A percentile compares a stretch with the other conserved stretches of the same genome.
Conservation (phyloP, 805 yeast genomes). For the Wickerhamomyces mucosus region DNA sequence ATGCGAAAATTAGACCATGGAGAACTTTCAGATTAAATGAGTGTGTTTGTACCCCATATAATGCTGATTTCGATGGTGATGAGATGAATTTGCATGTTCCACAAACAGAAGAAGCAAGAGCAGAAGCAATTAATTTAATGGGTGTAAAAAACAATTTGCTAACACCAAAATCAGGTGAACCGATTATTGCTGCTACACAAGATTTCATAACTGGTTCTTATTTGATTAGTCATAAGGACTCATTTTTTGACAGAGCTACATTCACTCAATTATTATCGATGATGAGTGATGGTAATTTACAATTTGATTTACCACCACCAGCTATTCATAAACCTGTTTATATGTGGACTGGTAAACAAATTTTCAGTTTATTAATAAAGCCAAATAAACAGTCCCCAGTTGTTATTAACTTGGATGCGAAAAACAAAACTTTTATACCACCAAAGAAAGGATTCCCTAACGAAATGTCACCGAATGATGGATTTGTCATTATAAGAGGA, state of each 20-base stretch:
- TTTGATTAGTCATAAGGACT: conserved; percentile 85
- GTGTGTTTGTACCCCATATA: conserved; percentile 98
- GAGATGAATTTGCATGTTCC: conserved; percentile 99
- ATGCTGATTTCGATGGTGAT: conserved; percentile 99
- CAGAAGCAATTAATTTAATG: conserved; percentile 97
- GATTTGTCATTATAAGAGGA: conserved; percentile 83
- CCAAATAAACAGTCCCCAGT: conserved; percentile 76
- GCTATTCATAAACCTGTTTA: conserved; percentile 80
- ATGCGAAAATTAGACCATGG: conserved; percentile 96
- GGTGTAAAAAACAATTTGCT: conserved; percentile 92
- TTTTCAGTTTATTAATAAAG: conserved; percentile 76
- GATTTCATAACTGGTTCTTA: conserved; percentile 97
- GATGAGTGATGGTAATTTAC: conserved; percentile 90
- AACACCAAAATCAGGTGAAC: conserved; percentile 98
- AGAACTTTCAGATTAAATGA: conserved; percentile 93
- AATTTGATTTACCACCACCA: conserved; percentile 94
- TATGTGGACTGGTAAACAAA: conserved; percentile 97
- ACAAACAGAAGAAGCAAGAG: conserved; percentile 97
- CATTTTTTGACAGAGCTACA: conserved; percentile 82
- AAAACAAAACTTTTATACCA: conserved; percentile 79
- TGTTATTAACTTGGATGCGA: conserved; percentile 85
- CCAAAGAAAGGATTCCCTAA: conserved; percentile 63
- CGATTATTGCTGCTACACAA: conserved; percentile 98
- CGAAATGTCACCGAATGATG: conserved; percentile 98
- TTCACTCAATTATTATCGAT: conserved; percentile 76